A percentile compares a stretch with the other conserved stretches of the same genome.
Evolutionary conservation across 176 grass and related monocot genomes (phyloP).

Genomic region (Zoysia pacifica): DNA sequence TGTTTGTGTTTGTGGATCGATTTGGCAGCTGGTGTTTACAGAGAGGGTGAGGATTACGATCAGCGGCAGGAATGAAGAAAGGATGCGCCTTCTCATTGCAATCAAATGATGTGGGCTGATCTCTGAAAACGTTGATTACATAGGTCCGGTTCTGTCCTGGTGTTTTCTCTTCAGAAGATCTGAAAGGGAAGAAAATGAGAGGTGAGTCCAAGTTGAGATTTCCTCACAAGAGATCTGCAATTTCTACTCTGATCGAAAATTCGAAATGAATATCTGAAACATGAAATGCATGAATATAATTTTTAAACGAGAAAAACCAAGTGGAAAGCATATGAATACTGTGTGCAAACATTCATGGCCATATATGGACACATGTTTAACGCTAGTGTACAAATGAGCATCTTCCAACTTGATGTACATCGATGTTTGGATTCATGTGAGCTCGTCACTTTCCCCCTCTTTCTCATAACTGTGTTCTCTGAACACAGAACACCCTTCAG

Average conservation of each 20-base stretch:
- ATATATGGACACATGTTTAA: neutral
- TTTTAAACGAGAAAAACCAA: neutral
- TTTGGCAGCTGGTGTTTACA: slow-evolving; percentile 43
- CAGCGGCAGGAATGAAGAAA: slow-evolving; percentile 43
- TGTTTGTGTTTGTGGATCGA: slow-evolving; percentile 39
- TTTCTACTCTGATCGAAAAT: neutral
- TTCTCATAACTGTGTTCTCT: neutral
- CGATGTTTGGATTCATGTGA: neutral
- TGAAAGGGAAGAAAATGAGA: slow-evolving; percentile 32
- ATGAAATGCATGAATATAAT: neutral
- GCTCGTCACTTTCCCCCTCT: neutral
- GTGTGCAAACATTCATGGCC: neutral
- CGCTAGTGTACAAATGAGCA: neutral
- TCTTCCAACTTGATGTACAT: slow-evolving; percentile 7
- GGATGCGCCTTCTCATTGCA: slow-evolving; percentile 41
- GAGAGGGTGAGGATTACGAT: slow-evolving; percentile 43
- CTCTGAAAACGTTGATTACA: slow-evolving; percentile 28
- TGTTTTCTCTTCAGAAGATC: slow-evolving; percentile 22
- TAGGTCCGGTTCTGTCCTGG: slow-evolving; percentile 2
- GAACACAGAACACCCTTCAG: neutral
- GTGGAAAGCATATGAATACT: neutral
- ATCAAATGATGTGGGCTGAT: slow-evolving; percentile 13
- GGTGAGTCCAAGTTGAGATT: neutral
- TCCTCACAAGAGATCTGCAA: neutral
- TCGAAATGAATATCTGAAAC: neutral